Conservation (phyloP, 2,329 filamentous ascomycete genomes). For the Aspergillus fructus region DNA sequence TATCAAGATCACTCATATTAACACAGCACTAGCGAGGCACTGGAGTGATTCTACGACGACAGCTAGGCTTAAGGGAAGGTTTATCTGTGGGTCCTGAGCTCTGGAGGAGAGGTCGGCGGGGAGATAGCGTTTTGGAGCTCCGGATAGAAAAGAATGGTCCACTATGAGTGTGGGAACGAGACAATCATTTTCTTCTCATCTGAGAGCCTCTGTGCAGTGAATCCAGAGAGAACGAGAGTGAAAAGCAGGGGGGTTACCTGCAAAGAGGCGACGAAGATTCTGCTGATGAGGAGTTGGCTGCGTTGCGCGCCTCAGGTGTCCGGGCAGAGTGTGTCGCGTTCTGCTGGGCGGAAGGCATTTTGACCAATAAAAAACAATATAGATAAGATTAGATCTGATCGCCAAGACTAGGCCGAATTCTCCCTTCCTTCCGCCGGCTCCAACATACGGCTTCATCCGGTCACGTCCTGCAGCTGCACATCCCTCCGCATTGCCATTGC, state of each 20-base stretch:
- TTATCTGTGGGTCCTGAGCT: slow-evolving; percentile 18
- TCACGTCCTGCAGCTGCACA: neutral
- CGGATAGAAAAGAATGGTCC: slow-evolving; percentile 12
- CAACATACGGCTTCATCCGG: slow-evolving; percentile 10
- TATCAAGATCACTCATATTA: slow-evolving; percentile 90
- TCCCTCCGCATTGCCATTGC: slow-evolving; percentile 12
- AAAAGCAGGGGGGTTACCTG: slow-evolving; percentile 7
- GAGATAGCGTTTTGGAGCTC: slow-evolving; percentile 11
- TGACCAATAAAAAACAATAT: slow-evolving; percentile 27
- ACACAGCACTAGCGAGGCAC: slow-evolving; percentile 12
- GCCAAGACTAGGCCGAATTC: slow-evolving; percentile 25
- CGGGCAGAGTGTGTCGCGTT: slow-evolving; percentile 1
- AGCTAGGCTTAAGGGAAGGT: slow-evolving; percentile 7
- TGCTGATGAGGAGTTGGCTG: slow-evolving; percentile 4
- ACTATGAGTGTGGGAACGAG: slow-evolving; percentile 19
- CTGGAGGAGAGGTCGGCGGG: slow-evolving; percentile 7
- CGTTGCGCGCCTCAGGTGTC: slow-evolving; percentile 12
- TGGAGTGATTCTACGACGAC: slow-evolving; percentile 1
- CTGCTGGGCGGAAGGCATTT: neutral
- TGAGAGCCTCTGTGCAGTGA: neutral
- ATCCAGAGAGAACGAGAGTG: slow-evolving; percentile 1
- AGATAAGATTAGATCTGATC: slow-evolving; percentile 45
- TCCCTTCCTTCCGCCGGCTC: slow-evolving; percentile 8
- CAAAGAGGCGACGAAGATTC: slow-evolving; percentile 7
- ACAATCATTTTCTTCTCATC: slow-evolving; percentile 21